Evolutionary conservation across 2,329 filamentous ascomycete species (phyloP), one percentile per base, ranked within the genome.

Genomic region (Pseudocercospora ulei): DNA sequence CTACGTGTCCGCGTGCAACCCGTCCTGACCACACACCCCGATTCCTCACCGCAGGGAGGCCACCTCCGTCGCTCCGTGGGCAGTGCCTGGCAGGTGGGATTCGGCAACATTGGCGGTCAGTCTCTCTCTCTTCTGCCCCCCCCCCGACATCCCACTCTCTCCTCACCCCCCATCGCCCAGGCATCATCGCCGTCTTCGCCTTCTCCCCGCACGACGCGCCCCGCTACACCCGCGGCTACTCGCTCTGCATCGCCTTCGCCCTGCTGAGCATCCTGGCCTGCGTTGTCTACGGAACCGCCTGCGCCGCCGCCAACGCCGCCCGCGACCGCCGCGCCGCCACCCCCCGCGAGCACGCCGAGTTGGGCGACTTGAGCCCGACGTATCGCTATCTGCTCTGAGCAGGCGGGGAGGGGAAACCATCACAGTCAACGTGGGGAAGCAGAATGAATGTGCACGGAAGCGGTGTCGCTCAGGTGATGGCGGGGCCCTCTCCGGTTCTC

Each of bases 221-320:
- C 0, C 54, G 61, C 13, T 93, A 80, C 60, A 72, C 66, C 4
- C 76, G 71, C 1, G 87, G 86, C 0, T 92, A 90, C 62, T 72
- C 71, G 38, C 85, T 94, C 47, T 80, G 76, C 55, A 69, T 93
- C 3, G 75, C 70, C 0, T 93, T 93, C 54, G 72, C 79, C 5
- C 71, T 74, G 35, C 57, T 94, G 18, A 80, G 77, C 37, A 75
- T 73, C 9, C 50, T 78, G 2, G 68, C 73, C 7, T 81, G 76
- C 51, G 57, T 65, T 9, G 39, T 69, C 0, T 88, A 88, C 55
- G 73, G 70, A 1, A 47, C 70, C 3, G 70, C 69, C 1, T 76
- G 81, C 43, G 62, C 61, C 49, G 57, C 59, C 45, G 70, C 78
- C 58, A 88, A 88, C 57, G 66, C 65, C 51, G 67, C 66, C 54